phyloP scores from a whole-genome alignment of 2,329 filamentous ascomycete genomes.

The Ophiostoma novo-ulmi region DNA sequence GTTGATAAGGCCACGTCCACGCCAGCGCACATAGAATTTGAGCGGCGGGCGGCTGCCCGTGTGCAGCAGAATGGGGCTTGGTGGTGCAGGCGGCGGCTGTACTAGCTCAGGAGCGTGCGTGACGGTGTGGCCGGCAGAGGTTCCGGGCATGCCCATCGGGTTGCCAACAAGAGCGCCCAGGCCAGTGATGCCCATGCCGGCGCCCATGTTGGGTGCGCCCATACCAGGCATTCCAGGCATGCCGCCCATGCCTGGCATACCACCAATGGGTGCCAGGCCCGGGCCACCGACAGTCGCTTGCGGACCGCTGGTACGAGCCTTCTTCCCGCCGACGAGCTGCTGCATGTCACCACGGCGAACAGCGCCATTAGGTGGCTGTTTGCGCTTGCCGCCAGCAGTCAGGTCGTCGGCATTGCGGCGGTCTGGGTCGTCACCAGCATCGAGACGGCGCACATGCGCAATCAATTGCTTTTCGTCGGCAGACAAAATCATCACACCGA shows the following conservation, averaged over 20 bases:
- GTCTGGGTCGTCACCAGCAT: constrained; percentile 28
- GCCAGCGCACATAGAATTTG: constrained; percentile 30
- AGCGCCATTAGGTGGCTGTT: constrained; percentile 26
- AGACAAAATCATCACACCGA: constrained; percentile 33
- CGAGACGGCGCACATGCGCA: constrained; percentile 29
- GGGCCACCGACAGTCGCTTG: constrained; percentile 6
- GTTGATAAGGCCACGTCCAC: constrained; percentile 30
- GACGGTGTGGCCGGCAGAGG: neutral
- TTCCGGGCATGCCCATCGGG: constrained; percentile 10
- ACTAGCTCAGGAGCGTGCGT: neutral
- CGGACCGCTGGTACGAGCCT: constrained; percentile 16
- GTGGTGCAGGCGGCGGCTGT: neutral
- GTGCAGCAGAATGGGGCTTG: constrained; percentile 12
- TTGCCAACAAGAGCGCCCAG: constrained; percentile 24
- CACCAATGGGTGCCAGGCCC: constrained; percentile 16
- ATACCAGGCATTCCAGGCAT: constrained; percentile 23
- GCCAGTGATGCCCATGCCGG: constrained; percentile 21
- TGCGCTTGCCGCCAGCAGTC: constrained; percentile 28
- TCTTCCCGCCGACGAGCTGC: constrained; percentile 20
- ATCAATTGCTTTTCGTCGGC: constrained; percentile 29
- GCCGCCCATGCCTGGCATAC: constrained; percentile 21
- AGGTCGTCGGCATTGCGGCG: constrained; percentile 17
- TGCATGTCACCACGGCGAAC: constrained; percentile 20
- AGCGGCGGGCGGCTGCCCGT: constrained; percentile 24
- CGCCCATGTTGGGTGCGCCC: constrained; percentile 18